Conservation (phyloP, 768 basidiomycete genomes). For the Panaeolus papilionaceus region DNA sequence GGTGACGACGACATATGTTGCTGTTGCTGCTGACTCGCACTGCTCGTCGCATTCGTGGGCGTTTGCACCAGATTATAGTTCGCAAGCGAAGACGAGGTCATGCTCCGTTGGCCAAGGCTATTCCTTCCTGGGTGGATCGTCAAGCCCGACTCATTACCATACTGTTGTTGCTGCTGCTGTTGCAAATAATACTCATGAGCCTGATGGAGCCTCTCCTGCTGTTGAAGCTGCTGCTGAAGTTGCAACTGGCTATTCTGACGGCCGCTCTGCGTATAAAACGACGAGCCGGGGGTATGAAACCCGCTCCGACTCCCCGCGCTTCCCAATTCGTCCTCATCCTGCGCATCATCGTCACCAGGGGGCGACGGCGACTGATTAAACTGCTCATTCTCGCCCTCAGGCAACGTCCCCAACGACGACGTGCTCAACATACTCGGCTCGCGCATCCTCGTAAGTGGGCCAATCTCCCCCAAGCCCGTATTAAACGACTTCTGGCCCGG, state of each 20-base stretch:
- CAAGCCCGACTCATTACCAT: background rate
- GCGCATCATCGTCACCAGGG: background rate
- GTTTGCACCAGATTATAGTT: background rate
- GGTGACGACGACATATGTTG: constrained; percentile 63
- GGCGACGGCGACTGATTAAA: constrained; percentile 26
- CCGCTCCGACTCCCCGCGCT: constrained; percentile 30
- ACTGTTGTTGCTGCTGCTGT: background rate
- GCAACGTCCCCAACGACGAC: constrained; percentile 49
- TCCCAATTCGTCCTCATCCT: constrained; percentile 27
- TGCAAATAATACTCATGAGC: constrained; percentile 3
- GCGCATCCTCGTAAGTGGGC: constrained; percentile 30
- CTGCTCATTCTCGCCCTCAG: constrained; percentile 41
- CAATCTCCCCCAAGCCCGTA: constrained; percentile 27
- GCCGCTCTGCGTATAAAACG: constrained; percentile 21
- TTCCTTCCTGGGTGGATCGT: background rate
- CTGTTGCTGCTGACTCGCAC: background rate
- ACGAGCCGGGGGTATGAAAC: constrained; percentile 31
- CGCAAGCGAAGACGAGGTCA: background rate
- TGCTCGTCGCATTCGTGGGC: background rate
- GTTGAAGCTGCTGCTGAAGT: constrained; percentile 24
- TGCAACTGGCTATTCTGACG: constrained; percentile 18
- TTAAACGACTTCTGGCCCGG: background rate
- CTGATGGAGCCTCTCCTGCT: constrained; percentile 16
- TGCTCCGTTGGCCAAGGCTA: background rate
- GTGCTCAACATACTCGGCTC: constrained; percentile 58